Evolutionary conservation across 2,329 filamentous ascomycete species (phyloP), one percentile per base, ranked within the genome.

Genomic region (Aspergillus sp.): DNA sequence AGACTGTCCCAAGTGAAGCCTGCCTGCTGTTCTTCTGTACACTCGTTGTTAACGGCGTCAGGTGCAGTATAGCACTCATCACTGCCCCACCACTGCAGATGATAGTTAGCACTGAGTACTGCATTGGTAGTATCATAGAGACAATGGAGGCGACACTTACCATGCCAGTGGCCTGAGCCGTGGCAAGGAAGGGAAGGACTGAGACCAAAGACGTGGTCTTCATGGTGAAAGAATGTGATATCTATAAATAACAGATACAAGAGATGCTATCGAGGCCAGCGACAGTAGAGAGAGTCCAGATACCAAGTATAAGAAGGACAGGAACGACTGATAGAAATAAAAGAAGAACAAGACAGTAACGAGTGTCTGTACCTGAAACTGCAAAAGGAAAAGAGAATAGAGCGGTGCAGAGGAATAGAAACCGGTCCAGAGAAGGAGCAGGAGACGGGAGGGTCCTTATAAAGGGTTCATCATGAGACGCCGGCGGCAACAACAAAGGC

Each of bases 1-100:
- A 96, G 81, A 62, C 84, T 83, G 24, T 75, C 74, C 84, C 89
- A 97, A 79, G 88, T 78, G 74, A 89, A 95, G 49, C 91, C 92
- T 20, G 68, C 64, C 62, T 82, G 76, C 78, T 96, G 90, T 64
- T 86, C 75, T n/a, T 82, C 72, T 57, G 83, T 85, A 77, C 93
- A 97, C 67, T 88, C 76, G 80, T 95, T 95, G 79, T 91, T 79
- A 69, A 83, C 85, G 81, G 90, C 91, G 58, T 78, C 76, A 12
- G 91, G 91, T 73, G 82, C 88, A 48, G 80, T 80, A 81, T 86
- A 96, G 59, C 80, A 74, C 48, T 74, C 68, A 55, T 80, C 78
- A 62, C 79, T 75, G 57, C 76, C 74, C 81, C 83, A 87, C 66
- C 73, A 71, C 68, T 75, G 62, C 5, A 50, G 26, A 56, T 6